Conservation (phyloP, 169 alveolate genomes). For the Plasmodium adleri region DNA sequence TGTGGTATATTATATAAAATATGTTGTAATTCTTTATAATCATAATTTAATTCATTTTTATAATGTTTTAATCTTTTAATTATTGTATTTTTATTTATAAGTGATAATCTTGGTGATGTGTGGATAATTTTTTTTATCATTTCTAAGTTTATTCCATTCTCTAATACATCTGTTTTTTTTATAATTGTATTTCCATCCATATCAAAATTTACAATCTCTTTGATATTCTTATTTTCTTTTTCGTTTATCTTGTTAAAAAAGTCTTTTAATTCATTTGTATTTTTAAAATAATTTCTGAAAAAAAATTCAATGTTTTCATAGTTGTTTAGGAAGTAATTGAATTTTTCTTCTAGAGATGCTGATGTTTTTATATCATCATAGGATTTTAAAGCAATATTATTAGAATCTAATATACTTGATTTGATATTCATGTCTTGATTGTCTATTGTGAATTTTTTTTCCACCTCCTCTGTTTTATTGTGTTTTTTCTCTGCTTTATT, state of each 20-base stretch:
- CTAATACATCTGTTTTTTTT: conserved; percentile 33
- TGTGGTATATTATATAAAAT: conserved; percentile 63
- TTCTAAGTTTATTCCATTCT: conserved; percentile 44
- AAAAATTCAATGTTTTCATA: conserved; percentile 56
- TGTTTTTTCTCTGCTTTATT: background rate
- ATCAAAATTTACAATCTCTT: conserved; percentile 54
- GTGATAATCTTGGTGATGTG: conserved; percentile 67
- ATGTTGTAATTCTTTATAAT: conserved; percentile 37
- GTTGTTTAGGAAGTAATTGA: conserved; percentile 21
- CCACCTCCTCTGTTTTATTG: background rate
- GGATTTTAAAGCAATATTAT: background rate
- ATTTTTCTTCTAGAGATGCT: conserved; percentile 17
- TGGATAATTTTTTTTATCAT: conserved; percentile 69
- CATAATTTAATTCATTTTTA: conserved; percentile 49
- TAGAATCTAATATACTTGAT: no score
- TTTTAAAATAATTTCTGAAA: conserved; percentile 40
- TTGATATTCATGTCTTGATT: background rate
- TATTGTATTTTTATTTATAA: conserved; percentile 52
- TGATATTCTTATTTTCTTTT: conserved; percentile 33
- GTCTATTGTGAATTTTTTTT: background rate
- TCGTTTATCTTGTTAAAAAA: conserved; percentile 43
- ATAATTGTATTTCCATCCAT: conserved; percentile 20
- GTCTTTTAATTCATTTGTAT: conserved; percentile 21
- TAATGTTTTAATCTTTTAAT: conserved; percentile 64
- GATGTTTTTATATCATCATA: conserved; percentile 1